phyloP scores from a whole-genome alignment of 2,329 filamentous ascomycete species.

The Ceratocystis destructans region DNA sequence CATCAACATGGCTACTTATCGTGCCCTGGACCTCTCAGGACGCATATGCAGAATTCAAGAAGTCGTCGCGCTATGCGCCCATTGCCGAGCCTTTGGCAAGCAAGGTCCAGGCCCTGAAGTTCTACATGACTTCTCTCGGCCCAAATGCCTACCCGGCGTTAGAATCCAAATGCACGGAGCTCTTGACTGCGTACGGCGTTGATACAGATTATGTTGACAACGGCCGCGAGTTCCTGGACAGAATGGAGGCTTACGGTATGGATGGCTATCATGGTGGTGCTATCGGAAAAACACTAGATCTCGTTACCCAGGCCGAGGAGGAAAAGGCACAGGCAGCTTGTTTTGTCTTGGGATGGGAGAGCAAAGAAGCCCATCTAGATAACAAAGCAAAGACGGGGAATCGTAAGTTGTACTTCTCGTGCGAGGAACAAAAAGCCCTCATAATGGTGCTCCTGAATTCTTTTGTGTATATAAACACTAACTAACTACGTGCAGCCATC shows the following conservation, averaged over 20 bases:
- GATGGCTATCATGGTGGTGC: constrained; percentile 26
- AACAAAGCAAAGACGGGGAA: constrained; percentile 22
- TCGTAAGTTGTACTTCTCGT: constrained; percentile 18
- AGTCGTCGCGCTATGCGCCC: constrained; percentile 29
- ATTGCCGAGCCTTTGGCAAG: constrained; percentile 25
- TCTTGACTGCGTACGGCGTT: constrained; percentile 27
- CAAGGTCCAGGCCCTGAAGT: constrained; percentile 20
- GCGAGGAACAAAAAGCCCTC: neutral
- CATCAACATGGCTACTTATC: constrained; percentile 26
- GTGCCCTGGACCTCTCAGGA: constrained; percentile 27
- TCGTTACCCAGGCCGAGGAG: constrained; percentile 23
- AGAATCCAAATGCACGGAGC: constrained; percentile 29
- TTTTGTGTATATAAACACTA: neutral
- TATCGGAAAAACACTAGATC: constrained; percentile 26
- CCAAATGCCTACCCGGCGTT: constrained; percentile 23
- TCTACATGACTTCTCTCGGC: constrained; percentile 9
- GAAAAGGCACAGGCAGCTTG: constrained; percentile 25
- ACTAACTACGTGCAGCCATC: constrained; percentile 24
- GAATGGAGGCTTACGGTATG: constrained; percentile 23
- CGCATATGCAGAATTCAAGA: constrained; percentile 30
- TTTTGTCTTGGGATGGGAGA: constrained; percentile 30
- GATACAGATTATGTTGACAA: constrained; percentile 22
- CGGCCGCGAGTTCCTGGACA: constrained; percentile 23
- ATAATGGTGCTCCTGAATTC: neutral
- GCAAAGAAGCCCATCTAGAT: constrained; percentile 28